Base-by-base conservation (phyloP, 257 asterid species). In the Solanum dulcamara region DNA sequence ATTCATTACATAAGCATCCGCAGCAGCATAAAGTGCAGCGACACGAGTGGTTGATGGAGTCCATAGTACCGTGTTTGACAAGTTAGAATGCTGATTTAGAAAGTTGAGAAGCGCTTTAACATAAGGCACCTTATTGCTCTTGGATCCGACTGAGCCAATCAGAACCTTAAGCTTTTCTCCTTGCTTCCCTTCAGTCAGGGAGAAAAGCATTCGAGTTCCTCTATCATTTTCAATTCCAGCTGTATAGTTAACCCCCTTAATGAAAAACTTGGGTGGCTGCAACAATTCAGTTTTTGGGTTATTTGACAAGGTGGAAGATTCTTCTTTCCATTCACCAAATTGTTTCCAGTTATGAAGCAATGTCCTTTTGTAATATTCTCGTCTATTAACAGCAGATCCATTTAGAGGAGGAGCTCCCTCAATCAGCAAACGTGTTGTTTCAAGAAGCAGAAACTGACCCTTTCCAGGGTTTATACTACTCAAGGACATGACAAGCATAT, bases 391-490 rank as follows among this genome's bases (percentile, higher is more conserved):
- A 37, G 68, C 88, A 33, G 91, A 87, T 71, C 28, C 85, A 28
- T 86, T 89, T 83, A 87, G 81, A 80, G 86, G 80, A 60, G 86
- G 84, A 57, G 87, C 92, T 24, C 87, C 87, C 85, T 92, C 95
- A 48, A 90, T 85, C 89, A 93, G 70, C 85, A 92, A 83, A 30
- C 91, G 93, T 5, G 94, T 92, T 1, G 99, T 91, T 88, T 97
- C 99, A 84, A 97, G 92, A 86, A 97, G 93, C 89, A 93, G 86
- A 70, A 90, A 86, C 87, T 97, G 99, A 85, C 99, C 99, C 91
- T 97, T 97, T 83, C 98, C 98, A 4, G 99, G 98, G 85, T 93
- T 97, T 91, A 97, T 93, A 88, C 99, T 97, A 71, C 98, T 93
- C 88, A 97, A 90, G 46, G 98, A 87, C 83, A 95, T 81, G 35